Evolutionary conservation across 495 filamentous ascomycete species (phyloP), one percentile per base, ranked within the genome.

Genomic region (Podospora conica): DNA sequence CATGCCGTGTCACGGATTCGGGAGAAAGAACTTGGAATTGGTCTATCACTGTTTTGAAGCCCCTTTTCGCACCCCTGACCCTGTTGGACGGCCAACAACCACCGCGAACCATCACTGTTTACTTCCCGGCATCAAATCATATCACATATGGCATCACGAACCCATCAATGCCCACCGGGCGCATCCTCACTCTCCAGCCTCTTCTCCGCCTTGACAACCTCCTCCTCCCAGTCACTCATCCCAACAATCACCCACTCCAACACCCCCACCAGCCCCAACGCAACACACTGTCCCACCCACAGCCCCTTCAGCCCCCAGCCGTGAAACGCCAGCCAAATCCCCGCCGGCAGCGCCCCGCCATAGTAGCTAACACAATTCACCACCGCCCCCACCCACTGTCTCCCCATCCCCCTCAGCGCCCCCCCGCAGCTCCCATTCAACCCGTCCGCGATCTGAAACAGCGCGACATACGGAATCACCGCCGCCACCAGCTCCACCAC

Each of bases 371-470:
- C 76, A 27, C 94, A 73, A 73, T 97, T 96, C 63, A 96, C 92
- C 9, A 85, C 79, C n/a, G 93, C 93, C 9, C 93, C 93, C 31
- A 95, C 82, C 81, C 96, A 92, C 76, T 97, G 93, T 53, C 91
- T 79, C 18, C 93, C 93, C 90, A 92, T 94, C 0, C 93, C 93
- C 60, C 93, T 76, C 9, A 97, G 77, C 66, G 85, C 86, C 5
- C 93, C 93, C 11, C 93, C 92, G 71, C 93, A 97, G 68, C 86
- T 89, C 0, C 90, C 91, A 75, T 94, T 95, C 62, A 96, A 75
- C 3, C 92, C 93, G 74, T 97, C 93, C 0, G 93, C 91, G 65
- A 97, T 92, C 79, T 97, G 93, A 80, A 97, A 97, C 21, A 96
- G 80, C 4, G 93, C 93, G 9, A 97, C 92, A 68, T 85, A 92